phyloP scores from a whole-genome alignment of 768 basidiomycete genomes.

The Boletus edulis region DNA sequence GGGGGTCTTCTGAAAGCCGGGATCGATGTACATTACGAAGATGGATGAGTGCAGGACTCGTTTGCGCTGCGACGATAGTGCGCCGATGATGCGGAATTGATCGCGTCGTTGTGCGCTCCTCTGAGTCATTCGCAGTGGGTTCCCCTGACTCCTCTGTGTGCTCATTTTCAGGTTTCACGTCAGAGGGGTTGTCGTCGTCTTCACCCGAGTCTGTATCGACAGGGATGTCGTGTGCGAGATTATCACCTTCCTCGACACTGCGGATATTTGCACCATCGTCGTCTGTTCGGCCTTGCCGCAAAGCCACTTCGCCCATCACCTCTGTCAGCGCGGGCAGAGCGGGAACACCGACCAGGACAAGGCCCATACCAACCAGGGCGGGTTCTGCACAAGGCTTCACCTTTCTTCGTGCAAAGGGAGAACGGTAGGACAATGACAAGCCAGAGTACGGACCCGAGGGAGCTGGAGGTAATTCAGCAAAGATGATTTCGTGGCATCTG shows the following conservation, averaged over 20 bases:
- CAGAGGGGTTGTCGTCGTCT: slow-evolving; percentile 45
- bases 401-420: slow-evolving; percentile 55
- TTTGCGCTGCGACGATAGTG: slow-evolving; percentile 65
- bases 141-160: slow-evolving; percentile 13
- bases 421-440: slow-evolving; percentile 46
- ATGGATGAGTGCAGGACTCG: slow-evolving; percentile 69
- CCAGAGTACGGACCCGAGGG: slow-evolving; percentile 65
- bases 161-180: slow-evolving; percentile 38
- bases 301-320: slow-evolving; percentile 76
- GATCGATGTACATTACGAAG: slow-evolving; percentile 51
- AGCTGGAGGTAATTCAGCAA: slow-evolving; percentile 76
- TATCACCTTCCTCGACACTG: slow-evolving; percentile 47
- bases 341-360: slow-evolving; percentile 72
- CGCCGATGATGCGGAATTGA: slow-evolving; percentile 36
- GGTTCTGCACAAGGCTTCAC: slow-evolving; percentile 74
- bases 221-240: slow-evolving; percentile 31
- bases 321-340: slow-evolving; percentile 73
- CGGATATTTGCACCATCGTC: slow-evolving; percentile 52
- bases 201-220: slow-evolving; percentile 25
- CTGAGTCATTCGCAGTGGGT: slow-evolving; percentile 12
- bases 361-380: slow-evolving; percentile 80
- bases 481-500: slow-evolving; percentile 95
- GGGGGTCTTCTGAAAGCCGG: slow-evolving; percentile 67
- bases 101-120: slow-evolving; percentile 7
- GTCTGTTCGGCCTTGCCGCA: slow-evolving; percentile 85